Evolutionary conservation across 2,329 filamentous ascomycete genomes (phyloP).

Genomic region (Didymellaceae sp.): DNA sequence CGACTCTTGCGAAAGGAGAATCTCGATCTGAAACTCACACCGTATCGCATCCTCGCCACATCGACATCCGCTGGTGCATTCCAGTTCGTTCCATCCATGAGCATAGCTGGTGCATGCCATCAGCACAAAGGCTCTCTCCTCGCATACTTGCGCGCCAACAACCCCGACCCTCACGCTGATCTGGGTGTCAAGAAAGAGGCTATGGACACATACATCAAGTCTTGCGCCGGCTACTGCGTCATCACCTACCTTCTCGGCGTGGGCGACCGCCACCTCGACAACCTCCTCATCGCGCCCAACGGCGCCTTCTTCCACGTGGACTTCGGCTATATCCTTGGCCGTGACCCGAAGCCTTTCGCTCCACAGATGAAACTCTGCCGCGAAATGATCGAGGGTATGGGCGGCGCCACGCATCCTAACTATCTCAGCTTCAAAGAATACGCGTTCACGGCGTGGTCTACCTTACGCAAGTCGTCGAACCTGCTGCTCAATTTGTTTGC

Average conservation of each 20-base stretch:
- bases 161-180: constrained; percentile 81
- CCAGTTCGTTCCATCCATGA: constrained; percentile 89
- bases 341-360: constrained; percentile 96
- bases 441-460: constrained; percentile 92
- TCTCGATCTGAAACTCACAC: constrained; percentile 89
- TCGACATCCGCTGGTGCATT: constrained; percentile 87
- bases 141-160: constrained; percentile 85
- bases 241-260: constrained; percentile 98
- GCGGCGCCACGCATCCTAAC: constrained; percentile 78
- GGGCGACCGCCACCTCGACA: constrained; percentile 94
- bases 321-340: constrained; percentile 96
- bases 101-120: constrained; percentile 79
- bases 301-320: constrained; percentile 98
- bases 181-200: constrained; percentile 89
- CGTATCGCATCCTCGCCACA: constrained; percentile 95
- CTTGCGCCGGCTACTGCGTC: constrained; percentile 96
- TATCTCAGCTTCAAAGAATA: constrained; percentile 94
- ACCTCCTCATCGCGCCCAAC: constrained; percentile 86
- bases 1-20: constrained; percentile 95
- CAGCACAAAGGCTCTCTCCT: constrained; percentile 82
- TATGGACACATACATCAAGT: constrained; percentile 94
- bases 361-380: constrained; percentile 96
- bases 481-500: constrained; percentile 94
- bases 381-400: constrained; percentile 99
- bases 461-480: constrained; percentile 86